Conservation (phyloP, 148 eudicot species). For the Camellia granthamiana region DNA sequence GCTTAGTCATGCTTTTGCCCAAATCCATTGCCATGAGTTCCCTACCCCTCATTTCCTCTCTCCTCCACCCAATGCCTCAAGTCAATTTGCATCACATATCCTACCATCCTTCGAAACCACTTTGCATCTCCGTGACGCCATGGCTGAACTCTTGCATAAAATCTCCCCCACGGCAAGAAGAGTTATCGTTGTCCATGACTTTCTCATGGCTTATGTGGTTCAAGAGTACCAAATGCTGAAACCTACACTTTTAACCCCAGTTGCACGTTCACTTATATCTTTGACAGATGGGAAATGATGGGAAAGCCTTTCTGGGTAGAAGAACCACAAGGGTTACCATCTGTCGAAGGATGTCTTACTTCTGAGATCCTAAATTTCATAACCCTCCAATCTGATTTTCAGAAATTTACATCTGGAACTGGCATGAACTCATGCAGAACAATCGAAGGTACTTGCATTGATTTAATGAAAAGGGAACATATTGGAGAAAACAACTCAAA, state of each 20-base stretch:
- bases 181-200: constrained; percentile 31
- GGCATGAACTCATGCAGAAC: constrained; percentile 29
- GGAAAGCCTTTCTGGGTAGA: constrained; percentile 29
- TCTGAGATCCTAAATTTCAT: constrained; percentile 16
- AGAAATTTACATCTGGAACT: constrained; percentile 23
- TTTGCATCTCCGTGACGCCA: constrained; percentile 20
- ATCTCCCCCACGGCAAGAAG: constrained; percentile 3
- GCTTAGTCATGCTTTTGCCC: constrained; percentile 18
- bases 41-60: constrained; percentile 16
- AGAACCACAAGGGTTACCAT: constrained; percentile 20
- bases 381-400: background rate
- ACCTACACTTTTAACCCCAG: constrained; percentile 33
- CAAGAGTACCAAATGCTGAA: constrained; percentile 46
- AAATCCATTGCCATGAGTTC: constrained; percentile 30
- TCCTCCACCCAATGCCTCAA: constrained; percentile 24
- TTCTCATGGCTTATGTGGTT: constrained; percentile 25
- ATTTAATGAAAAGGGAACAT: constrained; percentile 24
- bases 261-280: constrained; percentile 21
- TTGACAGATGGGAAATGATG: constrained; percentile 2
- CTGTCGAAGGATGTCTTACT: constrained; percentile 29
- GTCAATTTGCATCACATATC: constrained; percentile 18
- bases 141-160: constrained; percentile 1
- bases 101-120: constrained; percentile 18
- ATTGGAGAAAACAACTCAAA: background rate
- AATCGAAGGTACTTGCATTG: constrained; percentile 37